A percentile compares a stretch with the other conserved stretches of the same genome.
These are phyloP conservation scores for Thielaviopsis musarum DNA, from an alignment of 2,329 filamentous ascomycete genomes.

Conservation along the genomic window DNA sequence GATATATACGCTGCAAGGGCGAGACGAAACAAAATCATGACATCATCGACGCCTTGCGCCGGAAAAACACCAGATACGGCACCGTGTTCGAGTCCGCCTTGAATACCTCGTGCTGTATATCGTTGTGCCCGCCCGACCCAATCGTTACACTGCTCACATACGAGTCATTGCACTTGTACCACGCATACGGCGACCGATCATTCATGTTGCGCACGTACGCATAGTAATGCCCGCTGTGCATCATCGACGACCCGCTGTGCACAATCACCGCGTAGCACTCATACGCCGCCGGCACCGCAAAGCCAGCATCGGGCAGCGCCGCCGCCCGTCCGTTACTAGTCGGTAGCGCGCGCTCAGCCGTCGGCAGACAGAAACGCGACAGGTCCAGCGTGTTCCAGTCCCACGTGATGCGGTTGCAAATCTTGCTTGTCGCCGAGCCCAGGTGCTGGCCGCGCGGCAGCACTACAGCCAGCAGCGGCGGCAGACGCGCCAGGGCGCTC, in stretches of 20 bases:
- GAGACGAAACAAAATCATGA: neutral
- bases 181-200: slow-evolving; percentile 22
- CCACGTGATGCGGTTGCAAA: slow-evolving; percentile 56
- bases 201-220: slow-evolving; percentile 41
- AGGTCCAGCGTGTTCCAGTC: slow-evolving; percentile 53
- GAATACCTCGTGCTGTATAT: slow-evolving; percentile 24
- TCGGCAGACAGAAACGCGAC: slow-evolving; percentile 25
- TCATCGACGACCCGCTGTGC: slow-evolving; percentile 51
- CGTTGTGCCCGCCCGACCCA: slow-evolving; percentile 20
- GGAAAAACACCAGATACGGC: slow-evolving; percentile 31
- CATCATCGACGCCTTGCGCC: slow-evolving; percentile 19
- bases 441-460: slow-evolving; percentile 41
- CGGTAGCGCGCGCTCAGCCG: slow-evolving; percentile 19
- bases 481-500: slow-evolving; percentile 59
- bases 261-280: slow-evolving; percentile 74
- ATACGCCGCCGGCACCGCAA: slow-evolving; percentile 47
- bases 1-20: neutral
- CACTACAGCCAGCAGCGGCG: slow-evolving; percentile 61
- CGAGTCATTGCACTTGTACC: slow-evolving; percentile 34
- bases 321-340: slow-evolving; percentile 12
- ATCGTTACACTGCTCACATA: slow-evolving; percentile 26
- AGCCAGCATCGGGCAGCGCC: slow-evolving; percentile 22
- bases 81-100: slow-evolving; percentile 21
- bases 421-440: slow-evolving; percentile 35
- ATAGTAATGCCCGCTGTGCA: slow-evolving; percentile 60